Conservation (phyloP, 495 filamentous ascomycete species). For the Penicilliopsis zonata region DNA sequence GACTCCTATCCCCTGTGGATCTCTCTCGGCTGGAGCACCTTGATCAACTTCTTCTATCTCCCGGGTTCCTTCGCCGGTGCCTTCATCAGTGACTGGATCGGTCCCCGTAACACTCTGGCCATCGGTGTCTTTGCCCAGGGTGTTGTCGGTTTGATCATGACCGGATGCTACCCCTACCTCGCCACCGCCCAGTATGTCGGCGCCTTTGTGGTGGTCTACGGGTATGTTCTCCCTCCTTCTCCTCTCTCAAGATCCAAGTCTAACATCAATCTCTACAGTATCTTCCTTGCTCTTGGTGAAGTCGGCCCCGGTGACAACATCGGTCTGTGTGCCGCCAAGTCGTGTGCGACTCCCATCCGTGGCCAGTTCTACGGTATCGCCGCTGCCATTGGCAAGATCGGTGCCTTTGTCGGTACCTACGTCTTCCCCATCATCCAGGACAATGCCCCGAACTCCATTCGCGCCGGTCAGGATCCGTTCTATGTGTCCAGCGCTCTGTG, state of each 20-base stretch:
- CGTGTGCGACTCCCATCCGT: conserved; percentile 71
- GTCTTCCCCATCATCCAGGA: conserved; percentile 62
- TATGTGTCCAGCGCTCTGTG: conserved; percentile 56
- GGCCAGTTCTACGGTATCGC: conserved; percentile 90
- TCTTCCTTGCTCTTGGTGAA: conserved; percentile 79
- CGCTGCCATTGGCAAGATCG: conserved; percentile 75
- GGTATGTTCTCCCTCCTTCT: conserved; percentile 17
- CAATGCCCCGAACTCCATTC: conserved; percentile 35
- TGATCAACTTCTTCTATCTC: conserved; percentile 78
- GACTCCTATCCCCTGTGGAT: conserved; percentile 48
- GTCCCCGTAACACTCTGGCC: conserved; percentile 59
- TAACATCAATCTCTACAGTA: conserved; percentile 29
- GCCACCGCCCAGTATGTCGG: conserved; percentile 51
- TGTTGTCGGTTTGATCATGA: conserved; percentile 80
- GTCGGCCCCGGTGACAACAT: conserved; percentile 87
- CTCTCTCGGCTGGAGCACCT: conserved; percentile 72
- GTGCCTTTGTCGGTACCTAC: conserved; percentile 82
- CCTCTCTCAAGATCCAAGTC: not conserved
- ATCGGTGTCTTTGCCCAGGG: conserved; percentile 57
- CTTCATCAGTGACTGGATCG: conserved; percentile 59
- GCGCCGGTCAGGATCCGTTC: conserved; percentile 69
- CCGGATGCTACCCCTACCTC: conserved; percentile 55
- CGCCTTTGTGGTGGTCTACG: conserved; percentile 66
- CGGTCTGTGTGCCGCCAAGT: conserved; percentile 76
- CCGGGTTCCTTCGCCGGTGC: conserved; percentile 72